A percentile compares a stretch with the other conserved stretches of the same genome.
These are phyloP conservation scores for Musa troglodytarum DNA, from an alignment of 176 grass and related monocot species.

Conservation along the genomic window DNA sequence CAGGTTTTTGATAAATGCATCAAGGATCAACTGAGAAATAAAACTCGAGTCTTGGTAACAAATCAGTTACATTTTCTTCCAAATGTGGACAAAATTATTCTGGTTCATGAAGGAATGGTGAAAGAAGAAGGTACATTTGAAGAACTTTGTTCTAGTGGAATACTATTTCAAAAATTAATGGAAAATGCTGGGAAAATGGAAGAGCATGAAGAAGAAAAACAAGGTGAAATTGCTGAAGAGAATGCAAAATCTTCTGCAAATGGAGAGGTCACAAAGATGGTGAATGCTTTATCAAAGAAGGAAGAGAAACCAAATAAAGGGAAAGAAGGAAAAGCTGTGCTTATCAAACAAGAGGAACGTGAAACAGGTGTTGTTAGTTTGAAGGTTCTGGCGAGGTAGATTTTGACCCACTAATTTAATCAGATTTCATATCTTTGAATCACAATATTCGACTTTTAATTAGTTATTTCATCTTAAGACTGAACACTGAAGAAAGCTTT, in stretches of 20 bases:
- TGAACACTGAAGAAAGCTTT: not conserved
- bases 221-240: constrained; percentile 32
- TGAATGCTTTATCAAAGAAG: constrained; percentile 32
- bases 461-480: not conserved
- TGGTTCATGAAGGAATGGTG: constrained; percentile 82
- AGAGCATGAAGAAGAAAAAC: constrained; percentile 79
- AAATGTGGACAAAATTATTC: constrained; percentile 86
- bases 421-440: not conserved
- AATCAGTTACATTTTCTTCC: constrained; percentile 98
- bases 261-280: constrained; percentile 26
- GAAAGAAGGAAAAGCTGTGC: constrained; percentile 76
- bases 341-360: constrained; percentile 96
- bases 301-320: constrained; percentile 46
- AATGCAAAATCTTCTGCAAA: constrained; percentile 44
- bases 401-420: not conserved
- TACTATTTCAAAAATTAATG: constrained; percentile 91
- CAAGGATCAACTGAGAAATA: constrained; percentile 72
- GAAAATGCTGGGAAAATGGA: constrained; percentile 99
- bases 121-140: constrained; percentile 98
- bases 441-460: not conserved
- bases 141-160: constrained; percentile 72
- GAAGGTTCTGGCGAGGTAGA: constrained; percentile 90
- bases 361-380: constrained; percentile 91
- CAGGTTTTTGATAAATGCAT: constrained; percentile 99
- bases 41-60: constrained; percentile 95